Conservation (phyloP, 805 yeast species). For the Candida nonsorbophila region DNA sequence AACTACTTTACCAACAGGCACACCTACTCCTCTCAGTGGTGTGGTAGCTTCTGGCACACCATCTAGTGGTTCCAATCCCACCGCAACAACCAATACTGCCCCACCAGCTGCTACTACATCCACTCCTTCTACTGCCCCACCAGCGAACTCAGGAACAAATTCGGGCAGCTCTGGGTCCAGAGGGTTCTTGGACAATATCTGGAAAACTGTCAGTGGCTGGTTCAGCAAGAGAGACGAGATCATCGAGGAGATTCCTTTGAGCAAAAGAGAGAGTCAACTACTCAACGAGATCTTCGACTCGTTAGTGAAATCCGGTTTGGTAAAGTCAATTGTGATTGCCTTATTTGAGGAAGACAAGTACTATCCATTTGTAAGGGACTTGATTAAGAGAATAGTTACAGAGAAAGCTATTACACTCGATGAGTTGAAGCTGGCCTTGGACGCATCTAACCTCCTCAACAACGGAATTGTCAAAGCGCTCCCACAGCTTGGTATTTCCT, state of each 20-base stretch:
- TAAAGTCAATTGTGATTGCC: constrained; percentile 18
- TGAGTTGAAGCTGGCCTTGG: constrained; percentile 10
- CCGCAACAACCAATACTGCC: constrained; percentile 3
- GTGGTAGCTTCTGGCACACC: constrained; percentile 2
- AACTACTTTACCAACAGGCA: constrained; percentile 8
- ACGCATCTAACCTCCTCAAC: constrained; percentile 12
- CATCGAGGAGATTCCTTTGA: constrained; percentile 1
- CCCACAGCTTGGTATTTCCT: constrained; percentile 12
- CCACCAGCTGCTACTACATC: constrained; percentile 2
- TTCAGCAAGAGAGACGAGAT: constrained; percentile 9
- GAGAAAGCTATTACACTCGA: constrained; percentile 14
- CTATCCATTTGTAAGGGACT: constrained; percentile 18
- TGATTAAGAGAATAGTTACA: constrained; percentile 15
- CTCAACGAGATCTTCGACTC: constrained; percentile 20
- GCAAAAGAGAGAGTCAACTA: constrained; percentile 14
- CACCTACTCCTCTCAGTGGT: constrained; percentile 8
- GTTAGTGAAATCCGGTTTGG: constrained; percentile 23
- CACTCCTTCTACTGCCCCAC: constrained; percentile 3
- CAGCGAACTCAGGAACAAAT: constrained; percentile 5
- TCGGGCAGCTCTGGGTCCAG: constrained; percentile 3
- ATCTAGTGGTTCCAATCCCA: constrained; percentile 2
- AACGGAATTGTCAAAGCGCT: constrained; percentile 11
- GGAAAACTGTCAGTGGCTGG: constrained; percentile 7
- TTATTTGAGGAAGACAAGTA: constrained; percentile 16
- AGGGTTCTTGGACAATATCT: constrained; percentile 3